Conservation (phyloP, 805 yeast species). For the Starmerella potacharoeniae region DNA sequence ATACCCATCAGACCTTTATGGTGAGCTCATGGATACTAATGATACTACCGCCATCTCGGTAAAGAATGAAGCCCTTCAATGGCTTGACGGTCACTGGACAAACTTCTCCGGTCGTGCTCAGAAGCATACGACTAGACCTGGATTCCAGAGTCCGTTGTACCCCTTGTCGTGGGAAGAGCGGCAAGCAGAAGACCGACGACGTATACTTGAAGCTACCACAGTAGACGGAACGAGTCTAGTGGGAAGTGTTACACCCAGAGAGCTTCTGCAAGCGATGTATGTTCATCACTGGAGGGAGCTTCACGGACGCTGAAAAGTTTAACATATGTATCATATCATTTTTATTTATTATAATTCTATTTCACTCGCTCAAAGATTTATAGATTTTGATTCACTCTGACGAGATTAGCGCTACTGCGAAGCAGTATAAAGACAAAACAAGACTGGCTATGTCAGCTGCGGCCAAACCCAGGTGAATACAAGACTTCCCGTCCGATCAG, state of each 20-base stretch:
- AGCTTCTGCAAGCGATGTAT: slow-evolving; percentile 13
- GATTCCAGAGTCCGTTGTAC: slow-evolving; percentile 17
- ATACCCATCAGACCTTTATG: slow-evolving; percentile 11
- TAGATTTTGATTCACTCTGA: too few relatives aligned
- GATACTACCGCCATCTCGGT: neutral
- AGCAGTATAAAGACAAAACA: too few relatives aligned
- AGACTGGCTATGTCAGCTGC: too few relatives aligned
- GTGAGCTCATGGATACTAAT: slow-evolving; percentile 5
- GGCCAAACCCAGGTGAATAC: too few relatives aligned
- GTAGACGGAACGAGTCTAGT: slow-evolving; percentile 3
- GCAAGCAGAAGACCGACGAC: neutral
- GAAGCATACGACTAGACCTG: slow-evolving; percentile 14
- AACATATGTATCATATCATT: too few relatives aligned
- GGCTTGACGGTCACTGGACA: slow-evolving; percentile 18
- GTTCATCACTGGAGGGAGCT: slow-evolving; percentile 10
- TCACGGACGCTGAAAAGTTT: neutral
- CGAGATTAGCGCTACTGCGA: too few relatives aligned
- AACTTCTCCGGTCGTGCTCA: neutral
- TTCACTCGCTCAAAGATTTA: too few relatives aligned
- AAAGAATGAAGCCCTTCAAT: slow-evolving; percentile 7
- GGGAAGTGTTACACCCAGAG: slow-evolving; percentile 1
- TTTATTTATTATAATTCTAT: too few relatives aligned
- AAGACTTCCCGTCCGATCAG: too few relatives aligned
- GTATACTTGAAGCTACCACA: neutral
- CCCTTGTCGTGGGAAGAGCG: slow-evolving; percentile 12